Percentiles rank a stretch among this genome's conserved stretches.
These are phyloP conservation scores for Zygosaccharomyces pseudobailii DNA, from an alignment of 1,139 yeast species.

Conservation along the genomic window DNA sequence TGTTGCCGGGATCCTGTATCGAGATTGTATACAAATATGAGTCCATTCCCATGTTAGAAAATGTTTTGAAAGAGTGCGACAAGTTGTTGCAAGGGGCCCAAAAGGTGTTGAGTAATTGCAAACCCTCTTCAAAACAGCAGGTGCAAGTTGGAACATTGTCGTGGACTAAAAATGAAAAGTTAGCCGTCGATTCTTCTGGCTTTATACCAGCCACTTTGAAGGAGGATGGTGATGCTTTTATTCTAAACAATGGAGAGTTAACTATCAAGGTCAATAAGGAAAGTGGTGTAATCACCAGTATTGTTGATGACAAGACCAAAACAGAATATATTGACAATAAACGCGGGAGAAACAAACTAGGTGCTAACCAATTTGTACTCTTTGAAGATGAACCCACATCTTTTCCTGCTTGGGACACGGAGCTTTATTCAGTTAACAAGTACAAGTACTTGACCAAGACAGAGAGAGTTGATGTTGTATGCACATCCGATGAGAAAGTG, in stretches of 20 bases:
- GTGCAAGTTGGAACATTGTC: constrained; percentile 39
- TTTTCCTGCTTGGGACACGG: constrained; percentile 98
- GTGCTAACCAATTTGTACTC: constrained; percentile 74
- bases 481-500: constrained; percentile 54
- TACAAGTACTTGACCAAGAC: constrained; percentile 47
- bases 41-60: constrained; percentile 72
- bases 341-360: constrained; percentile 44
- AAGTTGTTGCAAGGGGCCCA: constrained; percentile 52
- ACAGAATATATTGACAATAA: constrained; percentile 65
- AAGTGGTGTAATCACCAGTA: constrained; percentile 61
- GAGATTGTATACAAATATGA: constrained; percentile 91
- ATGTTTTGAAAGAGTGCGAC: constrained; percentile 51
- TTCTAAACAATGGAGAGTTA: constrained; percentile 56
- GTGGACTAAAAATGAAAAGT: constrained; percentile 12
- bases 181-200: constrained; percentile 4
- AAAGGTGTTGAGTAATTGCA: constrained; percentile 32
- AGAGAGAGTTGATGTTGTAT: constrained; percentile 47
- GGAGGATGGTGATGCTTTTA: constrained; percentile 13
- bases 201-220: constrained; percentile 5
- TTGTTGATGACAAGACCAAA: constrained; percentile 54
- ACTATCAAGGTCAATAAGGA: constrained; percentile 51
- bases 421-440: constrained; percentile 73
- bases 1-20: constrained; percentile 92
- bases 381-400: constrained; percentile 86
- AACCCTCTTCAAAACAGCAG: constrained; percentile 5